Evolutionary conservation across 2,329 filamentous ascomycete genomes (phyloP).

Genomic region (Epichloe coenophiala): DNA sequence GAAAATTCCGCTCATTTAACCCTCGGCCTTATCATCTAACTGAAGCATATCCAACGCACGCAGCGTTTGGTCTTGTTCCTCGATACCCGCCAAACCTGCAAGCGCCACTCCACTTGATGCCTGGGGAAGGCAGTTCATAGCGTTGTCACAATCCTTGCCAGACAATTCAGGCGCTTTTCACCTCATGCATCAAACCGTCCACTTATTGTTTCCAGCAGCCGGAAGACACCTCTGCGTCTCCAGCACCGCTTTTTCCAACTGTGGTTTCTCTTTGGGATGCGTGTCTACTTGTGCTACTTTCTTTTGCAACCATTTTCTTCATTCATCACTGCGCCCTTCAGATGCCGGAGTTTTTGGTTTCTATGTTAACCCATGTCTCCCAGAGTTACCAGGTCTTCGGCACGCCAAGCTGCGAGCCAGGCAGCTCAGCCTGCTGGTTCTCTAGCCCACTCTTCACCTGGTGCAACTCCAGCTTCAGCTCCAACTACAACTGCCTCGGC

Average conservation of each 20-base stretch:
- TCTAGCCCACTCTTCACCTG: conserved; percentile 23
- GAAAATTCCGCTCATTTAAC: background rate
- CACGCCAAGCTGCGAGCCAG: conserved; percentile 69
- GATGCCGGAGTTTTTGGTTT: conserved; percentile 6
- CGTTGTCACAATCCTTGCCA: background rate
- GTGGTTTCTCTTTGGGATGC: background rate
- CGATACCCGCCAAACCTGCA: background rate
- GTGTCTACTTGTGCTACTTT: background rate
- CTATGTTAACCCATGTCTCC: conserved; percentile 66
- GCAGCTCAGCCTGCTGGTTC: conserved; percentile 32
- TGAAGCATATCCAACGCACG: background rate
- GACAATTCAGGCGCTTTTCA: background rate
- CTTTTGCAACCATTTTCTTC: conserved; percentile 8
- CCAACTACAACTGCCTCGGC: conserved; percentile 18
- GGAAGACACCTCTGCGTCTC: background rate
- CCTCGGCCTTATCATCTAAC: background rate
- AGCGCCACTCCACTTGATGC: conserved; percentile 2
- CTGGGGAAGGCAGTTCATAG: background rate
- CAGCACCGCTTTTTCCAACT: background rate
- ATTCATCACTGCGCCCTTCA: conserved; percentile 16
- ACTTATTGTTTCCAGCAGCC: conserved; percentile 4
- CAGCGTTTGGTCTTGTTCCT: background rate
- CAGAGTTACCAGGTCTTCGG: conserved; percentile 92
- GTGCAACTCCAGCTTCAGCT: conserved; percentile 4
- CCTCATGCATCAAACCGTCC: conserved; percentile 1